Conservation (phyloP, 139 green algal genomes). For the Chlamydomonas incerta region DNA sequence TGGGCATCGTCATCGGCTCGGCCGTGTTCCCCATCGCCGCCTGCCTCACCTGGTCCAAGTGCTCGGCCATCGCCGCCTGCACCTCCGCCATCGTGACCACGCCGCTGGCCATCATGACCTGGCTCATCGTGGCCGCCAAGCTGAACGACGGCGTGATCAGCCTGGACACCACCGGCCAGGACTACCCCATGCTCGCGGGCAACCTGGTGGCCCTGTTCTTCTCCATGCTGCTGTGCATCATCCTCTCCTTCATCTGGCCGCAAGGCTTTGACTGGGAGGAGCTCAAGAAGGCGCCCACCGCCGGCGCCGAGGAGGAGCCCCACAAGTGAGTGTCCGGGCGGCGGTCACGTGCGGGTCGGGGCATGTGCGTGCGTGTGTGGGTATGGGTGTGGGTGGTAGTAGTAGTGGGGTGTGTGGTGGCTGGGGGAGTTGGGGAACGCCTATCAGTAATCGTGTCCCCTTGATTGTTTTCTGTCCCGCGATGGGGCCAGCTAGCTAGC, state of each 20-base stretch:
- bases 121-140: slow-evolving; percentile 54
- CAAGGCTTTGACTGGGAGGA: slow-evolving; percentile 61
- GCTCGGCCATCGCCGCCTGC: slow-evolving; percentile 73
- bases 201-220: slow-evolving; percentile 87
- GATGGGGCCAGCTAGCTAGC: too few relatives aligned
- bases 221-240: slow-evolving; percentile 73
- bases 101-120: slow-evolving; percentile 71
- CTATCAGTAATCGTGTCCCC: too few relatives aligned
- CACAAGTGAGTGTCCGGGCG: slow-evolving; percentile 18
- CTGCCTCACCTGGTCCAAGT: slow-evolving; percentile 69
- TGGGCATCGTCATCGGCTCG: slow-evolving; percentile 88
- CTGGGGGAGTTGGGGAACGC: too few relatives aligned
- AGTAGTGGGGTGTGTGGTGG: too few relatives aligned
- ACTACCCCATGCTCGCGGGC: slow-evolving; percentile 91
- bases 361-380: too few relatives aligned
- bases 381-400: too few relatives aligned
- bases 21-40: slow-evolving; percentile 79
- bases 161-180: slow-evolving; percentile 56
- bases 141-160: slow-evolving; percentile 48
- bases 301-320: slow-evolving; percentile 40
- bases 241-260: slow-evolving; percentile 70
- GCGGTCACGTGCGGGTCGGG: too few relatives aligned
- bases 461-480: too few relatives aligned
- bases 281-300: slow-evolving; percentile 50
- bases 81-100: slow-evolving; percentile 69